Evolutionary conservation across 140 eudicot species (phyloP).

Genomic region (Eryngium alpinum): DNA sequence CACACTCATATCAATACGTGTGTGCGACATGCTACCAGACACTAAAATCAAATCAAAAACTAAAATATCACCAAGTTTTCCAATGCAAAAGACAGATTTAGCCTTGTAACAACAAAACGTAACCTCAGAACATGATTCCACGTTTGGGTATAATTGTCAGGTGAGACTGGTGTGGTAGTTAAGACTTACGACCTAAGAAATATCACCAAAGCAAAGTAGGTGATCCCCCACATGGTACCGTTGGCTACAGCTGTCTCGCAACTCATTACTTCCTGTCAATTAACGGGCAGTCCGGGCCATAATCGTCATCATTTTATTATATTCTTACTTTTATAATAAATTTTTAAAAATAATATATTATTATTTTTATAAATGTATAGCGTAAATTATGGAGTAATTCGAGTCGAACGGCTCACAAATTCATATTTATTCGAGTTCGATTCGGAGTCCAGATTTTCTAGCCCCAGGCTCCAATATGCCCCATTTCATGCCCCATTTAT

Average conservation of each 20-base stretch:
- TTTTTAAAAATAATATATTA: too few relatives aligned
- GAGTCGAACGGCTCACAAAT: too few relatives aligned
- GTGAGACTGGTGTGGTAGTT: background rate
- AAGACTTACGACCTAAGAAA: background rate
- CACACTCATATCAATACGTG: too few relatives aligned
- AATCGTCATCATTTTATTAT: background rate
- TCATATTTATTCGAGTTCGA: too few relatives aligned
- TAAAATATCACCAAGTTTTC: background rate
- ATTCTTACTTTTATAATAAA: too few relatives aligned
- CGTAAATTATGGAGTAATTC: too few relatives aligned
- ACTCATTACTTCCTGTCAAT: slow-evolving; percentile 8
- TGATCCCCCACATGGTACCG: background rate
- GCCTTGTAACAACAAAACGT: background rate
- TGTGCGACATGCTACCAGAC: too few relatives aligned
- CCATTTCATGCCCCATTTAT: too few relatives aligned
- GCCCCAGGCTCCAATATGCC: too few relatives aligned
- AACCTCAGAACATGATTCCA: slow-evolving; percentile 8
- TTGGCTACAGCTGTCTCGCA: slow-evolving; percentile 19
- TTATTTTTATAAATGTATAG: too few relatives aligned
- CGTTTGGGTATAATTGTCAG: background rate
- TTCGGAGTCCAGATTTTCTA: too few relatives aligned
- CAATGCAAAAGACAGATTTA: background rate
- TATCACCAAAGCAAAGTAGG: background rate
- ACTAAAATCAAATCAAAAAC: background rate
- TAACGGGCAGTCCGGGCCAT: slow-evolving; percentile 9